phyloP scores from a whole-genome alignment of 345 rosid genomes.

The Excoecaria agallocha region DNA sequence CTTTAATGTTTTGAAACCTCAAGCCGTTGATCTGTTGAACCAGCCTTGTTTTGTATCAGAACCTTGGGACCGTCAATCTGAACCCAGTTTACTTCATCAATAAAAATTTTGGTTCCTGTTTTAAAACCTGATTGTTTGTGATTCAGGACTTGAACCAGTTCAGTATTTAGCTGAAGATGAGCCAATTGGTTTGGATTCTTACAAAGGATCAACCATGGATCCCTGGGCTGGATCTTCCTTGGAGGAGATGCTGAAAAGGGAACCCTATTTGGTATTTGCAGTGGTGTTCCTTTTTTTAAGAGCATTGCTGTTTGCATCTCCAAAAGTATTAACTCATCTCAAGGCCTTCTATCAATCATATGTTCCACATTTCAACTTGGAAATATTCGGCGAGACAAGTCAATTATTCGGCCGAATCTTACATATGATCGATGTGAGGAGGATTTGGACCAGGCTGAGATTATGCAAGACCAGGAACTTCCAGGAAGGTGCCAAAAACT shows the following conservation, averaged over 20 bases:
- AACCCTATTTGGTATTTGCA: slow-evolving; percentile 59
- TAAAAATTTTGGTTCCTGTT: not conserved
- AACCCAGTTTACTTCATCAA: not conserved
- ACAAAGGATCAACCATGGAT: slow-evolving; percentile 31
- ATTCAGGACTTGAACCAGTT: slow-evolving; percentile 62
- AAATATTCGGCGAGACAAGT: slow-evolving; percentile 82
- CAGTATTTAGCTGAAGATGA: slow-evolving; percentile 44
- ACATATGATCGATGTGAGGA: slow-evolving; percentile 76
- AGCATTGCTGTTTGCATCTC: slow-evolving; percentile 45
- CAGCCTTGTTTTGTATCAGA: not conserved
- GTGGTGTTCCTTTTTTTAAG: slow-evolving; percentile 51
- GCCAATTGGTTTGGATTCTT: slow-evolving; percentile 19
- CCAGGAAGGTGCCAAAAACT: slow-evolving; percentile 70
- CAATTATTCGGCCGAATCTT: slow-evolving; percentile 62
- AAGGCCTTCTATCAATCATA: slow-evolving; percentile 56
- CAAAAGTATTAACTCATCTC: slow-evolving; percentile 44
- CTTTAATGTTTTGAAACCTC: not conserved
- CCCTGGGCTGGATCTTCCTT: slow-evolving; percentile 31
- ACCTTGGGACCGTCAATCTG: not conserved
- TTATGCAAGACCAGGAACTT: slow-evolving; percentile 73
- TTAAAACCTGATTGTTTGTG: slow-evolving; percentile 3
- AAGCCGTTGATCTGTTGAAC: not conserved
- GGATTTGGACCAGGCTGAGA: slow-evolving; percentile 71
- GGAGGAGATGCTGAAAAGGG: slow-evolving; percentile 45
- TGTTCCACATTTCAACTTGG: slow-evolving; percentile 69